Conservation (phyloP, 768 basidiomycete genomes). For the Psilocybe subaeruginosa region DNA sequence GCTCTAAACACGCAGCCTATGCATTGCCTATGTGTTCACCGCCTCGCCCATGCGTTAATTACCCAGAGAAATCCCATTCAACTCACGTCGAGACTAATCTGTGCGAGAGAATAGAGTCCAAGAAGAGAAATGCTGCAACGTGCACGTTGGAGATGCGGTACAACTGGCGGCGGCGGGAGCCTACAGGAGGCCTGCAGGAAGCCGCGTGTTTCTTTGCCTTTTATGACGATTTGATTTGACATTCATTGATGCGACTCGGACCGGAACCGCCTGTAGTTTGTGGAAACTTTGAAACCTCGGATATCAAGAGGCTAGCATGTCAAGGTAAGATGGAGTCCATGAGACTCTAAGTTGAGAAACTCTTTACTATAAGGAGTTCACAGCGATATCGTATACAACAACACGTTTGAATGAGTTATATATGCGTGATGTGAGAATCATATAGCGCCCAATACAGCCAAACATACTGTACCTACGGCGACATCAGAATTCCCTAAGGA, state of each 20-base stretch:
- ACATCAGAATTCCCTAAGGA: too few species aligned
- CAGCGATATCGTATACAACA: too few species aligned
- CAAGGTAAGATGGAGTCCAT: too few species aligned
- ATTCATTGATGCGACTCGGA: not conserved
- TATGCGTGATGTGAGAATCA: too few species aligned
- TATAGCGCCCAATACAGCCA: too few species aligned
- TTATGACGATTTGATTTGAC: not conserved
- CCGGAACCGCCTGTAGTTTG: not conserved
- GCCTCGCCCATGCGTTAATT: not conserved
- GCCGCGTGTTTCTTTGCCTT: conserved; percentile 1
- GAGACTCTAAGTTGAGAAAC: too few species aligned
- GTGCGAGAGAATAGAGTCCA: not conserved
- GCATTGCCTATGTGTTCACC: not conserved
- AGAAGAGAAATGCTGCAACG: not conserved
- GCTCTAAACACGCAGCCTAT: not conserved
- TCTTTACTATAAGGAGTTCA: too few species aligned
- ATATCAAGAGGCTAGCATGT: not conserved
- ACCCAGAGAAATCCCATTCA: not conserved
- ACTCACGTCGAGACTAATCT: not conserved
- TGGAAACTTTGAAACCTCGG: too few species aligned
- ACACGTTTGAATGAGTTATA: too few species aligned
- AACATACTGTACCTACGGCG: too few species aligned
- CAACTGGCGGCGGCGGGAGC: not conserved
- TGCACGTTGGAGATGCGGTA: not conserved
- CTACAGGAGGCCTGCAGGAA: not conserved